These are phyloP conservation scores for Celoporthe dispersa DNA, from an alignment of 2,329 filamentous ascomycete genomes.

Conservation along the genomic window DNA sequence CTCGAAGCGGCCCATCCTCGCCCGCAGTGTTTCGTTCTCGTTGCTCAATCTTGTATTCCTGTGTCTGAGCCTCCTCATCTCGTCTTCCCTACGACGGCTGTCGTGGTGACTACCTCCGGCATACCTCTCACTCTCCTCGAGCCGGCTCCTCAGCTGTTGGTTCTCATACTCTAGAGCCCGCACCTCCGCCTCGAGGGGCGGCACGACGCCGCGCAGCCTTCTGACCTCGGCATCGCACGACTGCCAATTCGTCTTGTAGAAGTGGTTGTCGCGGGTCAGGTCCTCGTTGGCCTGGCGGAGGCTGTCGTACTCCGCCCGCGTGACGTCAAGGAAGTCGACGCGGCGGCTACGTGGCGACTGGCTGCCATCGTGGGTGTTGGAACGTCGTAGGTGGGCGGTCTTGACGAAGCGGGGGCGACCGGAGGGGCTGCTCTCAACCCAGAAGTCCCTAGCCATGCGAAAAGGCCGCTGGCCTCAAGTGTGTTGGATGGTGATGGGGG, in stretches of 20 bases:
- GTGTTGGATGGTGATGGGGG: not conserved
- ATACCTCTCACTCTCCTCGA: slow-evolving; percentile 35
- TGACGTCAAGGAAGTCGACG: slow-evolving; percentile 35
- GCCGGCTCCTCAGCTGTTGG: slow-evolving; percentile 43
- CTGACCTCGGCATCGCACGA: slow-evolving; percentile 43
- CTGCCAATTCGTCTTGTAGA: slow-evolving; percentile 43
- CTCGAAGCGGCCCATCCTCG: slow-evolving; percentile 41
- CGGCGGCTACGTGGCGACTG: slow-evolving; percentile 30
- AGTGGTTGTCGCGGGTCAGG: slow-evolving; percentile 36
- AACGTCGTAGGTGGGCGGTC: slow-evolving; percentile 26
- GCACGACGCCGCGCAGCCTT: slow-evolving; percentile 35
- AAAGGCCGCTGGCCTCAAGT: not conserved
- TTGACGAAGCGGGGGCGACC: slow-evolving; percentile 35
- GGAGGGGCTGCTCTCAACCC: slow-evolving; percentile 21
- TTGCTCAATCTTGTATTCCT: slow-evolving; percentile 42
- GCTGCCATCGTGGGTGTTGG: slow-evolving; percentile 29
- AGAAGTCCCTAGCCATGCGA: slow-evolving; percentile 30
- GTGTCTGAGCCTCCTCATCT: slow-evolving; percentile 40
- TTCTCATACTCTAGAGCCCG: slow-evolving; percentile 45
- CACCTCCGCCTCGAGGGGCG: slow-evolving; percentile 35
- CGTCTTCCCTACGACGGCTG: slow-evolving; percentile 37
- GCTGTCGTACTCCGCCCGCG: slow-evolving; percentile 33
- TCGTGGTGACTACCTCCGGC: slow-evolving; percentile 34
- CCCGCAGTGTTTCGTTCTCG: slow-evolving; percentile 43
- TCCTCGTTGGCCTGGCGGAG: slow-evolving; percentile 33